Evolutionary conservation across 2,329 filamentous ascomycete species (phyloP).

Genomic region (Chrysoporthe deuterocubensis): DNA sequence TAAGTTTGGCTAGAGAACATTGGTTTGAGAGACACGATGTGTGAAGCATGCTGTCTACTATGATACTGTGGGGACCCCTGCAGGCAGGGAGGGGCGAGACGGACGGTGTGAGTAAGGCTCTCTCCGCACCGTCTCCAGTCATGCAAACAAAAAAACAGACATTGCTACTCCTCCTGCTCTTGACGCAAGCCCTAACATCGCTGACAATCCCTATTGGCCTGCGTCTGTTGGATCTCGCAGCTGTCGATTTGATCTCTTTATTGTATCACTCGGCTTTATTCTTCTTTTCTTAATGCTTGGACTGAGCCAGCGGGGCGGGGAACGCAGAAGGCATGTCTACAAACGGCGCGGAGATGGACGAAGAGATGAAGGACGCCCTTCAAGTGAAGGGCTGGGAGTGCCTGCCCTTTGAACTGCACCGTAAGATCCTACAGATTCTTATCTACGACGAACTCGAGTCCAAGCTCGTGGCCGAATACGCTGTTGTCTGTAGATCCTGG

Average conservation of each 20-base stretch:
- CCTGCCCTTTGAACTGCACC: slow-evolving; percentile 28
- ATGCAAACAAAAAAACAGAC: background rate
- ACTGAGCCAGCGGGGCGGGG: background rate
- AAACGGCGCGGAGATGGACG: background rate
- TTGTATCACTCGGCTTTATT: background rate
- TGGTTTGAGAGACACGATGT: no score
- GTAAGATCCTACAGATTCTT: slow-evolving; percentile 27
- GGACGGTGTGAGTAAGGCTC: background rate
- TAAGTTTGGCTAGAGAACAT: no score
- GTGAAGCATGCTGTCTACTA: no score
- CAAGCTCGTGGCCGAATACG: slow-evolving; percentile 31
- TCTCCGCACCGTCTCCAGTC: background rate
- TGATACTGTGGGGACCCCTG: background rate
- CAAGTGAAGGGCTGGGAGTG: slow-evolving; percentile 19
- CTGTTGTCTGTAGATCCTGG: slow-evolving; percentile 36
- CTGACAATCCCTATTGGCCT: background rate
- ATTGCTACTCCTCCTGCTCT: background rate
- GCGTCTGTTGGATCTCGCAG: background rate
- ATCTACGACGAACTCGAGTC: slow-evolving; percentile 21
- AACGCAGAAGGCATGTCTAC: background rate
- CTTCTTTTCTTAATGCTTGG: background rate
- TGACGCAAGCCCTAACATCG: background rate
- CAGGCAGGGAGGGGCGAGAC: background rate
- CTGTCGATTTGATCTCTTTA: background rate
- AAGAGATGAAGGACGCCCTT: background rate